These are phyloP conservation scores for Lolium perenne DNA, from an alignment of 176 grass and related monocot genomes.

Conservation along the genomic window DNA sequence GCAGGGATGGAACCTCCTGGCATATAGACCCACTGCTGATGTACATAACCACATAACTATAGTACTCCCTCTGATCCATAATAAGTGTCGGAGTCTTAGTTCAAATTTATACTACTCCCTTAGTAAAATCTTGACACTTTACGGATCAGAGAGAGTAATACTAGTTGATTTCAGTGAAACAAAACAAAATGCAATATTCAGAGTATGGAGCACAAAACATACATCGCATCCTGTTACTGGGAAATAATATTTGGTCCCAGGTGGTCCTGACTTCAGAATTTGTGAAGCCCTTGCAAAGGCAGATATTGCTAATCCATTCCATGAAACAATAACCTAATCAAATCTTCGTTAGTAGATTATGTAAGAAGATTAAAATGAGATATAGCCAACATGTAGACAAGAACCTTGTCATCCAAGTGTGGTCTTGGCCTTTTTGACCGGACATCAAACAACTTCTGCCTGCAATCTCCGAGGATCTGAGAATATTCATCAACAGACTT, in stretches of 20 bases:
- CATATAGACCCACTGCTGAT: not conserved
- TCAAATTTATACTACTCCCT: too few relatives aligned
- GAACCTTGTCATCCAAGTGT: constrained; percentile 95
- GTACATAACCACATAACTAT: constrained; percentile 6
- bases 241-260: constrained; percentile 60
- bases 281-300: constrained; percentile 92
- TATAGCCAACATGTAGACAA: constrained; percentile 21
- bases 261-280: constrained; percentile 65
- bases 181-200: constrained; percentile 32
- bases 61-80: not conserved
- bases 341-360: constrained; percentile 38
- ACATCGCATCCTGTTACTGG: constrained; percentile 73
- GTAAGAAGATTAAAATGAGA: constrained; percentile 5
- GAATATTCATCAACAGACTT: constrained; percentile 84
- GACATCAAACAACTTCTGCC: constrained; percentile 66
- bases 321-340: constrained; percentile 93
- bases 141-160: not conserved
- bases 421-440: constrained; percentile 78
- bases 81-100: too few relatives aligned
- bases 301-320: constrained; percentile 93
- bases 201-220: constrained; percentile 25
- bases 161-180: not conserved
- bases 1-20: not conserved
- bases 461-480: constrained; percentile 66
- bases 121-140: too few relatives aligned